These are phyloP conservation scores for Sporothrix protearum DNA, from an alignment of 2,329 filamentous ascomycete species.

Conservation along the genomic window DNA sequence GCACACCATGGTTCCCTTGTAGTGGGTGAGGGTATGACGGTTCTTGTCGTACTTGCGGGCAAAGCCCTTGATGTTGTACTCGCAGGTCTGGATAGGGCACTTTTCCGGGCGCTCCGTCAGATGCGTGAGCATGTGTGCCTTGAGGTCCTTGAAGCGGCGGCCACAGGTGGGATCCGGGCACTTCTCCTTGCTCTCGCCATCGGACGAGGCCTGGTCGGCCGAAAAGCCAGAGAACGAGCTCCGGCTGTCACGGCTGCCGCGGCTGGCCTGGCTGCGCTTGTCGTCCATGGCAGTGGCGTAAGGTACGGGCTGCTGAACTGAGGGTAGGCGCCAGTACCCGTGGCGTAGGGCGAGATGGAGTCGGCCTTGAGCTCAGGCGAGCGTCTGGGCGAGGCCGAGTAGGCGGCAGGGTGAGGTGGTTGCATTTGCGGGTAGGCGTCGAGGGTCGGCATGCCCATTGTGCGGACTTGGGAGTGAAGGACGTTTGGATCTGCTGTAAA, in stretches of 20 bases:
- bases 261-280: conserved; percentile 46
- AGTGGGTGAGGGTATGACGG: conserved; percentile 87
- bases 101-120: conserved; percentile 89
- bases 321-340: conserved; percentile 40
- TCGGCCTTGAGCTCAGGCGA: conserved; percentile 51
- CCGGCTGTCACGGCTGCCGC: conserved; percentile 51
- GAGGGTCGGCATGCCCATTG: conserved; percentile 49
- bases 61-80: conserved; percentile 89
- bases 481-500: conserved; percentile 50
- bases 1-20: conserved; percentile 96
- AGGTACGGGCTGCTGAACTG: conserved; percentile 44
- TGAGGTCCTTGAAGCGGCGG: conserved; percentile 82
- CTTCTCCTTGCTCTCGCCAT: conserved; percentile 62
- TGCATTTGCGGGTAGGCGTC: conserved; percentile 51
- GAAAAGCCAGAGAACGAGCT: conserved; percentile 58
- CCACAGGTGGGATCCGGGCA: conserved; percentile 84
- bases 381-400: conserved; percentile 62
- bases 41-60: conserved; percentile 97
- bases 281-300: conserved; percentile 41
- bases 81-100: conserved; percentile 86
- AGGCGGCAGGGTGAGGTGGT: conserved; percentile 39
- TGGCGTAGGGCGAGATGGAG: conserved; percentile 48
- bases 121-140: conserved; percentile 92
- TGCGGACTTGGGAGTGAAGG: conserved; percentile 54
- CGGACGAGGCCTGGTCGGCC: conserved; percentile 57